These are phyloP conservation scores for Flaveria robusta DNA, from an alignment of 129 eudicot species.

Conservation along the genomic window DNA sequence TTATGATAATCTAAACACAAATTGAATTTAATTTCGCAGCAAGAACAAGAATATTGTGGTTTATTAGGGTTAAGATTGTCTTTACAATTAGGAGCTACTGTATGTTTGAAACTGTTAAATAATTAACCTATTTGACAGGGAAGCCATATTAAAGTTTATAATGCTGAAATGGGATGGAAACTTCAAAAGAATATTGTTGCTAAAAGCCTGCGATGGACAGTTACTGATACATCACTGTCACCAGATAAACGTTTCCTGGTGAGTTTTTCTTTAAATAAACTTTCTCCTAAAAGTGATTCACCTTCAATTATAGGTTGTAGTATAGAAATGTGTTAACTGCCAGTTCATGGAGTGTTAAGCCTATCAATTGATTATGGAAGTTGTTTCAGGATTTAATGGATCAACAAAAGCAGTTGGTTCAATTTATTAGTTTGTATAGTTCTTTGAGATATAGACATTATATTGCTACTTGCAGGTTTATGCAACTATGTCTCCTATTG, in stretches of 20 bases:
- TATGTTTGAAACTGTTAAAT: conserved; percentile 9
- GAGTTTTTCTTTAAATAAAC: conserved; percentile 18
- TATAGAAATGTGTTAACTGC: not conserved
- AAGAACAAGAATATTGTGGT: not conserved
- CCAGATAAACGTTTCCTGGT: conserved; percentile 83
- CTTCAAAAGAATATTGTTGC: conserved; percentile 79
- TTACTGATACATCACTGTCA: conserved; percentile 92
- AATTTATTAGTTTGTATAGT: not conserved
- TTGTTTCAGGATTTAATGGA: conserved; percentile 3
- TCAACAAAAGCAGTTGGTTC: not conserved
- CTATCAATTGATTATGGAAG: conserved; percentile 1
- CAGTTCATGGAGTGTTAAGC: not conserved
- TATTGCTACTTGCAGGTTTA: conserved; percentile 68
- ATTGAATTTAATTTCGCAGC: conserved; percentile 1
- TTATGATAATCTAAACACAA: not conserved
- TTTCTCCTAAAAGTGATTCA: conserved; percentile 1
- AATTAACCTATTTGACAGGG: conserved; percentile 49
- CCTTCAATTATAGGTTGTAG: conserved; percentile 8
- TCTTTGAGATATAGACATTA: not conserved
- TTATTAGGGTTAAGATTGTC: not conserved
- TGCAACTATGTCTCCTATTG: conserved; percentile 89
- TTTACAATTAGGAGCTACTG: not conserved
- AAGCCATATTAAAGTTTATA: conserved; percentile 78
- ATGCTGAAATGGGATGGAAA: conserved; percentile 89
- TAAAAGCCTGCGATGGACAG: conserved; percentile 88